Evolutionary conservation across 208 protist genomes (phyloP).

Genomic region (Zelonia costaricensis): DNA sequence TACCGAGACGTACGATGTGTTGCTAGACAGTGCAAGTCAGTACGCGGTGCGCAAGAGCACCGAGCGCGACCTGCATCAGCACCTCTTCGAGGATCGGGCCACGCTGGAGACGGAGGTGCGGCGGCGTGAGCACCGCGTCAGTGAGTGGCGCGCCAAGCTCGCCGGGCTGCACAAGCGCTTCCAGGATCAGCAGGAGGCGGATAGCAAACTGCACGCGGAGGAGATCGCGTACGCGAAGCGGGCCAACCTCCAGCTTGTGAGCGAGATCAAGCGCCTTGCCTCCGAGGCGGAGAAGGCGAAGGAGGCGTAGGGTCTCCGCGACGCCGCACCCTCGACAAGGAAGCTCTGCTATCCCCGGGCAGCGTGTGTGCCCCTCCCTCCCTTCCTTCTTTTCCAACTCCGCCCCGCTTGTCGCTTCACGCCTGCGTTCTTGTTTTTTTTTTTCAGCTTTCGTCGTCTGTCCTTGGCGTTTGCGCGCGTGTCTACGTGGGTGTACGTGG

Average conservation of each 20-base stretch:
- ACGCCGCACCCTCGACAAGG: too few relatives aligned
- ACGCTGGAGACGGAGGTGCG: constrained; percentile 84
- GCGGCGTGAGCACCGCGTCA: constrained; percentile 83
- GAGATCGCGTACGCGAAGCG: constrained; percentile 90
- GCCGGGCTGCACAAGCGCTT: constrained; percentile 80
- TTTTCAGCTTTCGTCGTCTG: too few relatives aligned
- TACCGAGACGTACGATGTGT: constrained; percentile 80
- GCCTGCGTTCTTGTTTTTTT: too few relatives aligned
- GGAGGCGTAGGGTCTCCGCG: constrained; percentile 8
- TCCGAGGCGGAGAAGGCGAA: constrained; percentile 54
- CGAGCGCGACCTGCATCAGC: constrained; percentile 71
- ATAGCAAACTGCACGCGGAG: constrained; percentile 74
- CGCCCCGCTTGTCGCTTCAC: too few relatives aligned
- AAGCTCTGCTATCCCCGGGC: not conserved
- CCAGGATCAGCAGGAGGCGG: constrained; percentile 74
- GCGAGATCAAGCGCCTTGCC: constrained; percentile 86
- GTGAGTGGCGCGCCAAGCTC: constrained; percentile 82
- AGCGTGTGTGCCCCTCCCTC: not conserved
- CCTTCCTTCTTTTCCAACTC: not conserved
- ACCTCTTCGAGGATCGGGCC: constrained; percentile 67
- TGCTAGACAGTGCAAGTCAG: constrained; percentile 84
- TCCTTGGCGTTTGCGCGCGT: too few relatives aligned
- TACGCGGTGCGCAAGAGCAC: constrained; percentile 90
- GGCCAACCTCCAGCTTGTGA: constrained; percentile 84
- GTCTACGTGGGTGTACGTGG: too few relatives aligned